Conservation (phyloP, 164 flowering plant species). For the Chimonanthus salicifolius region DNA sequence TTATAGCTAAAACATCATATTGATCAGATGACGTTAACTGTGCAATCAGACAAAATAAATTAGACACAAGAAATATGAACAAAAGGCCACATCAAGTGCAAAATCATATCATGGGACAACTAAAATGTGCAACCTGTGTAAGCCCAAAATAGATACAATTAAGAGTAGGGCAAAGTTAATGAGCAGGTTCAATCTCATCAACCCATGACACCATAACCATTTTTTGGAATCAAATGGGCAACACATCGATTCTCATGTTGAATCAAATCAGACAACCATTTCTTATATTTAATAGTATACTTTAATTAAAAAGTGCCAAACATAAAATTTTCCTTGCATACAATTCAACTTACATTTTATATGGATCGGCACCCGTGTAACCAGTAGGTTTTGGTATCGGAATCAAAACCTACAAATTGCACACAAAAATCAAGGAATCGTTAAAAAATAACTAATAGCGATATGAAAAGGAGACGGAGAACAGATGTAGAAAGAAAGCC, state of each 20-base stretch:
- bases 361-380: constrained; percentile 91
- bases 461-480: not conserved
- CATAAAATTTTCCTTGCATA: not conserved
- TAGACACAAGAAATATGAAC: not conserved
- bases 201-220: not conserved
- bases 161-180: not conserved
- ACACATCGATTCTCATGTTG: not conserved
- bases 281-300: too few relatives aligned
- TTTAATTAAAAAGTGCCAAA: not conserved
- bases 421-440: constrained; percentile 1
- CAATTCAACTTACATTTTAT: constrained; percentile 57
- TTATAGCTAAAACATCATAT: not conserved
- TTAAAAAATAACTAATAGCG: not conserved
- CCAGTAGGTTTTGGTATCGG: constrained; percentile 84
- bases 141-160: too few relatives aligned
- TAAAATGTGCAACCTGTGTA: too few relatives aligned
- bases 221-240: too few relatives aligned
- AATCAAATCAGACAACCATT: not conserved
- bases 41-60: not conserved
- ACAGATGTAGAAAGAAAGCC: not conserved
- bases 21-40: not conserved
- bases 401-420: constrained; percentile 55
- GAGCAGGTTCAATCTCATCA: not conserved
- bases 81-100: not conserved
- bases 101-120: too few relatives aligned